Evolutionary conservation across 75 land plant species (phyloP), one percentile per base, ranked within the genome.

Genomic region (Adiantum capillusveneris): DNA sequence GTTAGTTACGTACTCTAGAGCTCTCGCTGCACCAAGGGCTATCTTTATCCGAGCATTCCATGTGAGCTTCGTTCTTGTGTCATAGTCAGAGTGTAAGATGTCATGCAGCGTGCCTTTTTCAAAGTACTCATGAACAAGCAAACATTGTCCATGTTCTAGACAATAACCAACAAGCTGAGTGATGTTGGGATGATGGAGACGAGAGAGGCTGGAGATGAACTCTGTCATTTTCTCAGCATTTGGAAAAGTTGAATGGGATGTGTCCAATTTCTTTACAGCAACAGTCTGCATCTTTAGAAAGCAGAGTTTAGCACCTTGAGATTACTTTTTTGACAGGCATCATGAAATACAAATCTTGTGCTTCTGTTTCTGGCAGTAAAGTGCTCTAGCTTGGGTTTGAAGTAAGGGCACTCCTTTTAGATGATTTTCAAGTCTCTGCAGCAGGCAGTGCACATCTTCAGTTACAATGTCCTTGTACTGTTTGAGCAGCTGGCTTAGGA

Each of bases 21-120:
- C 50, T 62, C 88, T 74, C 43, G 99, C 99, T 63, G 81, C 74
- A 24, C 97, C 97, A 24, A 95, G 54, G 18, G 99, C 96, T 69
- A 95, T 90, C 70, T 86, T 95, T 26, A 95, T 97, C 46, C 99
- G 88, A 18, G 63, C 50, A 56, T 86, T 95, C 99, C 99, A 95
- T n/a, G 74, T 65, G 53, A 95, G 65, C 16, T 34, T 34, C 9
- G 37, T 3, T 9, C 84, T 72, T 56, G 11, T 31, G 42, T 86
- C 97, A 50, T 90, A 92, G 13, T 79, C 31, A 1, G 83, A 70
- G 72, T 95, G 88, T 44, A 95, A 69, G 25, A 76, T 67, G 48
- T 95, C 97, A 76, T 82, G 75, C 49, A 94, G 60, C 0, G 91
- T 83, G 34, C 98, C 98, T 60, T 75, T 89, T 34, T 69, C 79